These are phyloP conservation scores for Kappamyces sp. DNA, from an alignment of 192 early-diverging fungal genomes.

Conservation along the genomic window DNA sequence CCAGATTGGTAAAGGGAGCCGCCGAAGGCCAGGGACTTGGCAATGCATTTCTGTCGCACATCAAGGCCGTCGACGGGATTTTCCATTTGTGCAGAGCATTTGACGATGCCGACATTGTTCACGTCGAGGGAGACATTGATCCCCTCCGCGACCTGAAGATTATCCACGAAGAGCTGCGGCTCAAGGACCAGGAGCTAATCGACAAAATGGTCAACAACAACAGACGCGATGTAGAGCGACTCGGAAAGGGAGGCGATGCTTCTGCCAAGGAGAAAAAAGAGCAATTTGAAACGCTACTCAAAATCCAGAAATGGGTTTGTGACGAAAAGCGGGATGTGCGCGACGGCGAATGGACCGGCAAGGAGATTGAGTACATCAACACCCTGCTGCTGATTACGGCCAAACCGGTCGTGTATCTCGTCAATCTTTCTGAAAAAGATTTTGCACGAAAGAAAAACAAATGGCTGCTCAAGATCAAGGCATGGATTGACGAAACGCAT, in stretches of 20 bases:
- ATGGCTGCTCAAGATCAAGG: slow-evolving; percentile 83
- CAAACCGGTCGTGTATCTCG: slow-evolving; percentile 81
- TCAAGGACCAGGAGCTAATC: slow-evolving; percentile 87
- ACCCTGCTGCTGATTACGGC: slow-evolving; percentile 78
- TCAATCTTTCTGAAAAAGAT: slow-evolving; percentile 85
- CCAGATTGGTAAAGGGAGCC: slow-evolving; percentile 80
- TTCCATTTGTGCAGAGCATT: slow-evolving; percentile 67
- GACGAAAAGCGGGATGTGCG: slow-evolving; percentile 79
- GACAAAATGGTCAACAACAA: slow-evolving; percentile 48
- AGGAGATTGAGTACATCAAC: slow-evolving; percentile 91
- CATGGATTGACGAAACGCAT: slow-evolving; percentile 88
- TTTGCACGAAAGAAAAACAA: slow-evolving; percentile 93
- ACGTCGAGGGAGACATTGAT: slow-evolving; percentile 70
- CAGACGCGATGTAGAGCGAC: slow-evolving; percentile 57
- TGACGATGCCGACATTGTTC: slow-evolving; percentile 87
- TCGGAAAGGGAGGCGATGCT: slow-evolving; percentile 72
- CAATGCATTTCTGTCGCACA: slow-evolving; percentile 93
- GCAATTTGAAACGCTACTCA: slow-evolving; percentile 67
- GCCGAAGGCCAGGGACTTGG: slow-evolving; percentile 55
- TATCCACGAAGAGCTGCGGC: slow-evolving; percentile 90
- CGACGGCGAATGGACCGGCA: slow-evolving; percentile 82
- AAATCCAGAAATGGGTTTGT: slow-evolving; percentile 72
- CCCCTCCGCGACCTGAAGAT: slow-evolving; percentile 89
- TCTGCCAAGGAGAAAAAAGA: slow-evolving; percentile 89
- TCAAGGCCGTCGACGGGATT: slow-evolving; percentile 56